Base-by-base conservation (phyloP, 108 stramenopile species). In the Fistulifera pelliculosa region DNA sequence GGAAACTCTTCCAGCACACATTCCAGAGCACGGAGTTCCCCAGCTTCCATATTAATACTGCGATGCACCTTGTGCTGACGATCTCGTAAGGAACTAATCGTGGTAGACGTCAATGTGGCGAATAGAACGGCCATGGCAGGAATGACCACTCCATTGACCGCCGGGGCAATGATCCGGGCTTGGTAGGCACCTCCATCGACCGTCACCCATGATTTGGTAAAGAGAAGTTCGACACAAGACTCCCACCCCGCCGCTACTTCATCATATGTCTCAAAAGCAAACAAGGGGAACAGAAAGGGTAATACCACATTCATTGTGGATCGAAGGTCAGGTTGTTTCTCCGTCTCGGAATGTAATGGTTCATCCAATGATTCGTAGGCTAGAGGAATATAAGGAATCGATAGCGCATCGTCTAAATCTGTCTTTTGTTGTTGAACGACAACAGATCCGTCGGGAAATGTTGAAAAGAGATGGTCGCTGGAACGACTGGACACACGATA, bases 121-220 rank as follows among this genome's bases (percentile, higher is more conserved):
- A 73, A 73, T 15, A 73, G 40, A 41, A 73, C 55, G 17, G 66
- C 48, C 24, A 73, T 59, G 26, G 71, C 54, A 22, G 71, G 58
- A 28, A 73, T 26, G 17, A 73, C 66, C 27, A 66, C 53, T 26
- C 71, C 71, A 60, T 73, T 67, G 27, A 67, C 52, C 1, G 62
- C 60, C 7, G 65, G 66, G 10, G 71, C 56, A 27, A 73, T 67
- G 65, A 73, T 85, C 40, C 62, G 65, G 41, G 79, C 78, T 50
- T 82, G 81, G 53, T 83, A 83, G 27, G 58, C 56, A 23, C 81
- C 81, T 18, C 86, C 86, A 56, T 87, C 86, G 0, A 83, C 86
- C n/a, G 73, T 60, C 25, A 74, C 77, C 77, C 79, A 88, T 7
- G 62, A 67, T 18, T 60, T 62, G 1, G 21, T 27, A 5, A 25